Base-by-base conservation (phyloP, 2,329 filamentous ascomycete species). In the Penicillium sp. region DNA sequence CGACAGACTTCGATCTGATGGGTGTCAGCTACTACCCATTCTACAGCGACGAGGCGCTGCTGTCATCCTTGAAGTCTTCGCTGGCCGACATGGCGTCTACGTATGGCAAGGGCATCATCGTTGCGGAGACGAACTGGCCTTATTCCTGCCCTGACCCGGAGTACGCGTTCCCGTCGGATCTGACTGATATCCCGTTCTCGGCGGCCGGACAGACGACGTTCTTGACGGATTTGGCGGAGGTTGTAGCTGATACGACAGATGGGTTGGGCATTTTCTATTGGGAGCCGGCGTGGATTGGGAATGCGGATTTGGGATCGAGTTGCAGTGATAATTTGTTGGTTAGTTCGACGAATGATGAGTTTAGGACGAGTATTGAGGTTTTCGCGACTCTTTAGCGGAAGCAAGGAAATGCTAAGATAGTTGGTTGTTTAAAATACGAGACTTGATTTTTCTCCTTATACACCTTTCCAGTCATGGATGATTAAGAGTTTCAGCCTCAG, bases 21-120 rank as follows among this genome's bases (percentile, higher is more conserved):
- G 88, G 86, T 6, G 82, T 91, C 0, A 86, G 83, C 0, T 90
- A 85, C 72, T 90, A 91, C 65, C 88, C 88, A 0, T 90, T 89
- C 71, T 90, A 87, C 71, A 81, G 79, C 65, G 67, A 75, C 0
- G 74, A 66, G 1, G 87, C 87, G 0, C 86, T 83, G 0, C 76
- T 90, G 0, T 70, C 81, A 0, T 75, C 77, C 9, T 77, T 90
- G 33, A 76, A 81, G 64, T 74, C 74, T 0, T 82, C 78, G 16
- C 66, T 90, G 57, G 75, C 66, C 4, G 84, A 84, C 56, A 80
- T 90, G 77, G 81, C 81, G 12, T 77, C 70, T 43, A 80, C 76
- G 3, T 90, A 84, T 75, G 79, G 78, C 8, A 90, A 90, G 71
- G 77, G 83, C 40, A 73, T 90, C 5, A 74, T 87, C n/a, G 83